These are phyloP conservation scores for Posidonia oceanica DNA, from an alignment of 116 monocot genomes.

Conservation along the genomic window DNA sequence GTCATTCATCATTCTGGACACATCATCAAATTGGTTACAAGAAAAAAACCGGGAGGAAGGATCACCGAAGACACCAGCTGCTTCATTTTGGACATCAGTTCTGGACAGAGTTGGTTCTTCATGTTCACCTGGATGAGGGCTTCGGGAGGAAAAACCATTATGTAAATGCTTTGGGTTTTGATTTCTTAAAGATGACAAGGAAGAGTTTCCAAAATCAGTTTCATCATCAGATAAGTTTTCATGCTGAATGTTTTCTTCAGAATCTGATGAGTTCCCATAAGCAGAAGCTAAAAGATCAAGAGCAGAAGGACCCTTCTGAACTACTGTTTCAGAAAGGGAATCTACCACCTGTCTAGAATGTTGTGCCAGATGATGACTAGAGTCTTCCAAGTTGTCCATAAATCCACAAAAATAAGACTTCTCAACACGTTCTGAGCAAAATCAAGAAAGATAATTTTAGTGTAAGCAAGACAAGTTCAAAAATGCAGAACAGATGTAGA, in stretches of 20 bases:
- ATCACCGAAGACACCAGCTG: slow-evolving; percentile 1
- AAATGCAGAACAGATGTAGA: not conserved
- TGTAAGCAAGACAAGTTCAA: not conserved
- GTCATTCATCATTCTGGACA: not conserved
- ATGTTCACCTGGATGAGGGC: slow-evolving; percentile 8
- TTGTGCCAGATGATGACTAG: not conserved
- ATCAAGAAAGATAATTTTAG: not conserved
- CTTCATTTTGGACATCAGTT: slow-evolving; percentile 7
- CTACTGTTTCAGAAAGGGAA: slow-evolving; percentile 15
- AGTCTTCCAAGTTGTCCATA: not conserved
- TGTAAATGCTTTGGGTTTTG: slow-evolving; percentile 1
- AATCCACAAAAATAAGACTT: not conserved
- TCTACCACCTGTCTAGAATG: slow-evolving; percentile 9
- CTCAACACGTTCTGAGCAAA: not conserved
- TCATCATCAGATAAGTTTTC: not conserved
- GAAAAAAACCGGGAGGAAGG: not conserved
- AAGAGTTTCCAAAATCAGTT: slow-evolving; percentile 4
- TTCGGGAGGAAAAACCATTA: slow-evolving; percentile 3
- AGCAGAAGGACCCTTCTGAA: slow-evolving; percentile 41
- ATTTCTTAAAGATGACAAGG: not conserved
- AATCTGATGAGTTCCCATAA: slow-evolving; percentile 69
- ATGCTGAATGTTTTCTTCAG: slow-evolving; percentile 34
- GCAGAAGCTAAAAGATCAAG: slow-evolving; percentile 83
- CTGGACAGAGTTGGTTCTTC: not conserved
- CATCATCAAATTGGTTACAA: not conserved